phyloP scores from a whole-genome alignment of 1,139 yeast genomes.

The Nakaseomyces kungkrabaensis region DNA sequence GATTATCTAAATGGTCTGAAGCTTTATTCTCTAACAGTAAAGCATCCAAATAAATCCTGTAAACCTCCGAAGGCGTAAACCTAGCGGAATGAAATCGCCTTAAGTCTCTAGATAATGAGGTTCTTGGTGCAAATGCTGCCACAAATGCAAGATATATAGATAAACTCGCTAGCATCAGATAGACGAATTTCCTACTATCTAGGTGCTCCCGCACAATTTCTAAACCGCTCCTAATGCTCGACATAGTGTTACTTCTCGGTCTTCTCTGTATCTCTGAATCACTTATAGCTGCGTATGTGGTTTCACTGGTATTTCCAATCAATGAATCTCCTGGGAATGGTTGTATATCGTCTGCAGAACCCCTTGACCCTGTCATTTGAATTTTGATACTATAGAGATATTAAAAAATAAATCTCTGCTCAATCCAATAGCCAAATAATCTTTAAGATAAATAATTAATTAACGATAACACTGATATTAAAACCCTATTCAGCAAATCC shows the following conservation, averaged over 20 bases:
- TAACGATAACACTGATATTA: too few species aligned
- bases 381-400: not conserved
- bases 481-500: too few species aligned
- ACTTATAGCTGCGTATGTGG: not conserved
- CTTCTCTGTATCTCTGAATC: not conserved
- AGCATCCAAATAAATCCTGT: constrained; percentile 38
- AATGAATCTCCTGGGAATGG: constrained; percentile 1
- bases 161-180: constrained; percentile 27
- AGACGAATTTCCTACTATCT: constrained; percentile 45
- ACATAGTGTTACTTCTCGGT: constrained; percentile 19
- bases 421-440: too few species aligned
- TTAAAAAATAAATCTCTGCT: not conserved
- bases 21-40: constrained; percentile 34
- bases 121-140: constrained; percentile 72
- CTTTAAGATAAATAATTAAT: too few species aligned
- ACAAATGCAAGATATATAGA: constrained; percentile 40
- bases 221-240: constrained; percentile 24
- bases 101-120: constrained; percentile 76
- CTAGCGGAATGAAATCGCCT: constrained; percentile 61
- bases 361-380: not conserved
- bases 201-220: constrained; percentile 43
- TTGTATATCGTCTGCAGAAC: not conserved
- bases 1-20: constrained; percentile 34
- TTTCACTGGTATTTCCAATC: not conserved
- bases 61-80: constrained; percentile 54